A percentile compares a stretch with the other conserved stretches of the same genome.
Conservation (phyloP, 305 asterid genomes). For the Fraxinus nigra region DNA sequence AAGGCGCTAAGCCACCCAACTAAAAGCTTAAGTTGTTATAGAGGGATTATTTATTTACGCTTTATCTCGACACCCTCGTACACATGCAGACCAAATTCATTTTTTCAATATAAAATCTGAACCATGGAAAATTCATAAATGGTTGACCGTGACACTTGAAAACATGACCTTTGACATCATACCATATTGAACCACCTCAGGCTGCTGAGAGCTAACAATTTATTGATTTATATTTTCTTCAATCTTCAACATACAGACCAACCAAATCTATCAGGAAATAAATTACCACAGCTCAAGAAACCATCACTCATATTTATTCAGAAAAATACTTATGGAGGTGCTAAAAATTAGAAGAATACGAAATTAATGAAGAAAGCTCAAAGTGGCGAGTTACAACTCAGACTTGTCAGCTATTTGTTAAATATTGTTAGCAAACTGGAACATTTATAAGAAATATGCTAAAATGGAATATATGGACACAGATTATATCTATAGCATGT, state of each 20-base stretch:
- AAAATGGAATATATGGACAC: background rate
- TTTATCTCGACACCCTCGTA: background rate
- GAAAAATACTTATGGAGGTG: background rate
- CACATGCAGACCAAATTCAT: background rate
- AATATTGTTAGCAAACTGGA: background rate
- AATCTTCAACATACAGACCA: background rate
- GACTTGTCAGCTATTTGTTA: background rate
- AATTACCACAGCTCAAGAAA: background rate
- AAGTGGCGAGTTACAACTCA: background rate
- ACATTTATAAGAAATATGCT: conserved; percentile 15
- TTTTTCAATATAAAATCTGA: background rate
- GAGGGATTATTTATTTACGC: background rate
- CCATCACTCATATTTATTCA: background rate
- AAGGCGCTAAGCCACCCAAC: background rate
- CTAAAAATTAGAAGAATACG: background rate
- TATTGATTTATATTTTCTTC: background rate
- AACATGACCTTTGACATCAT: background rate
- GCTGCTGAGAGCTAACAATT: background rate
- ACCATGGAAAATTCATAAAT: background rate
- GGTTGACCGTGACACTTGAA: background rate
- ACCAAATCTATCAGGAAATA: conserved; percentile 6
- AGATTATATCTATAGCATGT: background rate
- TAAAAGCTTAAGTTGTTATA: background rate
- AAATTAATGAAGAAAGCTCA: conserved; percentile 4
- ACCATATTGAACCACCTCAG: background rate